These are phyloP conservation scores for Xylaria digitata DNA, from an alignment of 2,329 filamentous ascomycete species.

Conservation along the genomic window DNA sequence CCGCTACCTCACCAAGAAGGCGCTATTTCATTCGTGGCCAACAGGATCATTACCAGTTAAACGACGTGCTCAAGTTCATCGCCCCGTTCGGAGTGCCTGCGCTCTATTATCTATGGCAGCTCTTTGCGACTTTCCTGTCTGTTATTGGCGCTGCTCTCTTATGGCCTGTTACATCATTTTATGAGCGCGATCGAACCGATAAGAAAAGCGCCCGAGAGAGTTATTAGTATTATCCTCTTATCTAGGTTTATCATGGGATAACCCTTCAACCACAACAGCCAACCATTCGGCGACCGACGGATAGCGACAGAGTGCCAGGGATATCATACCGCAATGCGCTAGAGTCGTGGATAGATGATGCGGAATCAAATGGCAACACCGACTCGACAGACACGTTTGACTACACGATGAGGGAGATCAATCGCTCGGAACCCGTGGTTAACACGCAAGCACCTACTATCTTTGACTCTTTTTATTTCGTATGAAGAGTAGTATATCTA, in stretches of 20 bases:
- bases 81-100: conserved; percentile 67
- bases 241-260: no score
- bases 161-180: conserved; percentile 38
- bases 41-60: conserved; percentile 83
- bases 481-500: no score
- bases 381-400: neutral
- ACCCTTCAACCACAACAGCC: neutral
- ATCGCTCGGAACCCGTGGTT: neutral
- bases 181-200: conserved; percentile 7
- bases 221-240: neutral
- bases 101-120: conserved; percentile 68
- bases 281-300: neutral
- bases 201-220: neutral
- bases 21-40: conserved; percentile 80
- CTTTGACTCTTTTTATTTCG: no score
- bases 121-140: conserved; percentile 73
- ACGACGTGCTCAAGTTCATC: conserved; percentile 80
- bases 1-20: conserved; percentile 36
- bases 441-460: neutral
- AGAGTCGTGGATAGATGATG: neutral
- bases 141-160: conserved; percentile 63
- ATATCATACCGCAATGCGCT: neutral
- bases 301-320: neutral
- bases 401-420: neutral
- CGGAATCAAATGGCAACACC: neutral